Evolutionary conservation across 805 yeast species (phyloP), one percentile per base, ranked within the genome.

Genomic region (Candida yuanshanica): DNA sequence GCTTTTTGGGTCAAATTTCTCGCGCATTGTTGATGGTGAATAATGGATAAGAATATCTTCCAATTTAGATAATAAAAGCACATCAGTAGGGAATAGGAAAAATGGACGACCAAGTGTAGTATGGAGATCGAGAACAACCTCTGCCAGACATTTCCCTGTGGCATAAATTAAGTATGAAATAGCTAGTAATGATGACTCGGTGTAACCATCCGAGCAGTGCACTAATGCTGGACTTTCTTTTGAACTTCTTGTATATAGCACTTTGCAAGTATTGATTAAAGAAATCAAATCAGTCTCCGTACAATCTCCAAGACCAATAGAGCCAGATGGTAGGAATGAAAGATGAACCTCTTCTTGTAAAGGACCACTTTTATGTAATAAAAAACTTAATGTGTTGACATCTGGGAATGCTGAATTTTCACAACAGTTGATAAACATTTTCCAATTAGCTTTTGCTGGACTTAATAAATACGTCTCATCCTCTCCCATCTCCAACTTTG

Each of bases 121-220:
- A 58, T 89, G 96, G 39, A 87, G 61, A 44, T 74, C 72, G 16
- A 83, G 53, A 46, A 83, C 68, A 1, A 89, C 90, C 31, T 82
- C 80, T 21, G 83, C 79, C 11, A 86, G 60, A 0, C 74, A 49
- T 16, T 77, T 55, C 31, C 82, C 77, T 40, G 81, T 74, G 2
- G 85, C 59, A 61, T 82, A 91, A 43, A 91, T 83, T 43, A 83
- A 50, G 52, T 75, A 90, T 42, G 89, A 75, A 26, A 87, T 64
- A 1, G 78, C 75, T 31, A 90, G 61, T n/a, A 91, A 69, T 5
- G 95, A 79, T 38, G 90, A 83, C 56, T 89, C 96, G 0, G 96
- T 87, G 60, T 90, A 91, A 0, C 98, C 98, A 62, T 91, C 96
- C 2, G 85, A 75, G 55, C 96, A 88, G 56, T 79, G 82, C 9